A percentile compares a stretch with the other conserved stretches of the same genome.
phyloP scores from a whole-genome alignment of 768 basidiomycete genomes.

The Arthromyces matolae region DNA sequence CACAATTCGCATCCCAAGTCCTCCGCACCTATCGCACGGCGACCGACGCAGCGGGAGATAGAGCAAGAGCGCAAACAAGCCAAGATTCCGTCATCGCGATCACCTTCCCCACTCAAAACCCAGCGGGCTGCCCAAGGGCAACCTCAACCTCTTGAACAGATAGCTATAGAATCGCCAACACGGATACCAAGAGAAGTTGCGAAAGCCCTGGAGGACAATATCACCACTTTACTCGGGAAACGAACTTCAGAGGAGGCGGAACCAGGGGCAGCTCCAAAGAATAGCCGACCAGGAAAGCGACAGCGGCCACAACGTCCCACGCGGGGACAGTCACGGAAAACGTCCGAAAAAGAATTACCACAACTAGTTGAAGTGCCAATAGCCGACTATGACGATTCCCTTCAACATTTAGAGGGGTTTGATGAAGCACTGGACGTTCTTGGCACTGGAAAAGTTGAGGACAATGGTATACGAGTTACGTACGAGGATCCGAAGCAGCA shows the following conservation, averaged over 20 bases:
- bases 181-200: conserved; percentile 46
- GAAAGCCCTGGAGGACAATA: conserved; percentile 64
- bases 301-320: conserved; percentile 32
- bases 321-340: conserved; percentile 37
- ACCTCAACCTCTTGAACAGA: conserved; percentile 12
- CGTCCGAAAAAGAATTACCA: conserved; percentile 31
- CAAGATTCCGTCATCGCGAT: conserved; percentile 58
- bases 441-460: conserved; percentile 23
- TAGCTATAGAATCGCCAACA: conserved; percentile 35
- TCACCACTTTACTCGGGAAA: conserved; percentile 69
- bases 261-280: conserved; percentile 12
- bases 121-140: conserved; percentile 15
- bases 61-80: conserved; percentile 22
- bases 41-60: conserved; percentile 19
- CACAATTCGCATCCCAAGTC: conserved; percentile 10
- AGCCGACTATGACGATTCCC: conserved; percentile 20
- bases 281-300: conserved; percentile 31
- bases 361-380: conserved; percentile 15
- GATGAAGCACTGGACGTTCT: conserved; percentile 25
- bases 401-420: conserved; percentile 25
- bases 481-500: conserved; percentile 68
- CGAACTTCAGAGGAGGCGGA: conserved; percentile 43
- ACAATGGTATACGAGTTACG: conserved; percentile 52
- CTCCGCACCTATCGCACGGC: conserved; percentile 10
- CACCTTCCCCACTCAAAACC: conserved; percentile 53